Percentiles rank a stretch among this genome's conserved stretches.
These are phyloP conservation scores for Endocarpon pusillum DNA, from an alignment of 495 filamentous ascomycete species.

Conservation along the genomic window DNA sequence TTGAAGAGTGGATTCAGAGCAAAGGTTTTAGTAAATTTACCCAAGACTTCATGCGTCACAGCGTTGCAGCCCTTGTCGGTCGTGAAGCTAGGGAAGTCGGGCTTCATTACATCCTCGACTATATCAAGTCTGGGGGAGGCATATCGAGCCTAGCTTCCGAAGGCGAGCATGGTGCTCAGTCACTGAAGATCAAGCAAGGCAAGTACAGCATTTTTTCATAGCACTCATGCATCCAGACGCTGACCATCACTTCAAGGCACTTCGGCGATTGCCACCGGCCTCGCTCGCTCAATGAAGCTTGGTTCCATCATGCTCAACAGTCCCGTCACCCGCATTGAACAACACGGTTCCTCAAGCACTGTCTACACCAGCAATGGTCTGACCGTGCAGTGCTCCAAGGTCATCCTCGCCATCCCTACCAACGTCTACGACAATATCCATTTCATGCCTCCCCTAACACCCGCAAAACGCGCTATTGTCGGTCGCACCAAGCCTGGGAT, in stretches of 20 bases:
- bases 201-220: no score
- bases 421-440: conserved; percentile 16
- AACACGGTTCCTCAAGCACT: no score
- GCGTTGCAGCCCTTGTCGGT: no score
- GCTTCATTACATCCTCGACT: conserved; percentile 31
- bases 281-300: conserved; percentile 11
- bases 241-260: no score
- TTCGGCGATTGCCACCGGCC: conserved; percentile 14
- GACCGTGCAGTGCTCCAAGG: conserved; percentile 16
- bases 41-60: no score
- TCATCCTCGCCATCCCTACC: conserved; percentile 22
- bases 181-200: conserved; percentile 20
- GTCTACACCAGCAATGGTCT: no score
- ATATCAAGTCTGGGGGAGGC: conserved; percentile 26
- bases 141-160: conserved; percentile 25
- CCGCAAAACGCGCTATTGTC: conserved; percentile 7
- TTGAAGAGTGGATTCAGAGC: no score
- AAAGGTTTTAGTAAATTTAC: no score
- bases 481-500: conserved; percentile 16
- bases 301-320: conserved; percentile 11
- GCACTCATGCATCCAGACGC: neutral
- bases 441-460: conserved; percentile 17
- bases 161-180: conserved; percentile 23
- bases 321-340: no score
- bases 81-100: conserved; percentile 24